Conservation (phyloP, 768 basidiomycete genomes). For the Cyathus striatus region DNA sequence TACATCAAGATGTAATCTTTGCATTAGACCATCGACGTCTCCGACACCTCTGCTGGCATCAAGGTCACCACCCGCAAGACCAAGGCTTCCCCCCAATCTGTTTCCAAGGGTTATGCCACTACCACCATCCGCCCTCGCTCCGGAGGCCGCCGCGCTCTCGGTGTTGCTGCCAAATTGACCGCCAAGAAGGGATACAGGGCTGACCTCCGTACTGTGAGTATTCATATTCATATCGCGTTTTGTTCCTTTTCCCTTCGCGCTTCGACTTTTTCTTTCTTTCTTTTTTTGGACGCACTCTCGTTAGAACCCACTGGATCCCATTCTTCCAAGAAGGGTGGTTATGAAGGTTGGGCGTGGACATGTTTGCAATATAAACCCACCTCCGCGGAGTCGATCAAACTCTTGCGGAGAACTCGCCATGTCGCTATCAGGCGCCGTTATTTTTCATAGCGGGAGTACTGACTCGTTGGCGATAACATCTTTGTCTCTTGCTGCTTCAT, state of each 20-base stretch:
- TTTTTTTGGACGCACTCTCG: conserved; percentile 58
- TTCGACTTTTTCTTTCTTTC: conserved; percentile 6
- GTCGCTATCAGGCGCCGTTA: conserved; percentile 79
- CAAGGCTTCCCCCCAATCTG: conserved; percentile 46
- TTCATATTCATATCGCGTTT: conserved; percentile 6
- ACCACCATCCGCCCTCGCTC: conserved; percentile 61
- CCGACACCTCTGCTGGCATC: conserved; percentile 49
- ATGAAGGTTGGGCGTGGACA: conserved; percentile 94
- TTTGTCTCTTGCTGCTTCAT: conserved; percentile 9
- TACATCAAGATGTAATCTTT: conserved; percentile 1
- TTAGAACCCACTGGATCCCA: conserved; percentile 92
- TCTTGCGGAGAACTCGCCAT: conserved; percentile 51
- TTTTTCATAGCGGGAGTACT: conserved; percentile 51
- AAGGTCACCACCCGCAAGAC: conserved; percentile 63
- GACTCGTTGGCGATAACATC: conserved; percentile 73
- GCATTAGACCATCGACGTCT: conserved; percentile 67
- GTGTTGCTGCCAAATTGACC: conserved; percentile 47
- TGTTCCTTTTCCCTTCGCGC: conserved; percentile 4
- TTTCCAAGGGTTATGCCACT: conserved; percentile 42
- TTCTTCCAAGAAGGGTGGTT: conserved; percentile 41
- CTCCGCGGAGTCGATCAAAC: conserved; percentile 57
- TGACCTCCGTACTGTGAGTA: conserved; percentile 75
- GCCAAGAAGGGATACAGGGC: conserved; percentile 72
- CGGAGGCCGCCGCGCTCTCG: conserved; percentile 64
- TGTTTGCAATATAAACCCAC: conserved; percentile 73